Evolutionary conservation across 2,329 filamentous ascomycete species (phyloP).

Genomic region (Colletotrichum spinosum): DNA sequence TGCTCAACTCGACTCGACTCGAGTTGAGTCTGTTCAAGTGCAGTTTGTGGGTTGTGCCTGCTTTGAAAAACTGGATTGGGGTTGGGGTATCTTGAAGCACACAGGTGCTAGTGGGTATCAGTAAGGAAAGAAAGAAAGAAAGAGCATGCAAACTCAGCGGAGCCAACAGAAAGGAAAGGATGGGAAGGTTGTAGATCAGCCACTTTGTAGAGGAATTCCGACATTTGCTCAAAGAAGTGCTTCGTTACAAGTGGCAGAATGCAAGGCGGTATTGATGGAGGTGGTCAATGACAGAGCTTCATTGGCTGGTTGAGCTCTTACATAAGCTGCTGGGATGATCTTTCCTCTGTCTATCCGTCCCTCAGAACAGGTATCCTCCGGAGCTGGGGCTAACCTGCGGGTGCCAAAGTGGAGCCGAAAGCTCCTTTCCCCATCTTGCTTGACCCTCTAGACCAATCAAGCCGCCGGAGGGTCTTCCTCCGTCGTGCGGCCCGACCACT

Average conservation of each 20-base stretch:
- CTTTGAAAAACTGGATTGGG: not conserved
- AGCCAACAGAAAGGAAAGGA: too few relatives aligned
- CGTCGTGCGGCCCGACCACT: conserved; percentile 32
- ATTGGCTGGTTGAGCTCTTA: conserved; percentile 13
- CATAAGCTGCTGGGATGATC: too few relatives aligned
- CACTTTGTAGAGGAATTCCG: too few relatives aligned
- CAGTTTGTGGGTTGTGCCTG: too few relatives aligned
- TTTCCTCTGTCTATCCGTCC: too few relatives aligned
- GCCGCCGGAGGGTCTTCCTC: not conserved
- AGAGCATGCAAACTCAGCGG: too few relatives aligned
- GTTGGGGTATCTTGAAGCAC: conserved; percentile 30
- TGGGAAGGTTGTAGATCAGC: too few relatives aligned
- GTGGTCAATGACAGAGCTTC: conserved; percentile 4
- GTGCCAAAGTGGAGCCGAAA: conserved; percentile 14
- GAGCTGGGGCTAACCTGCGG: not conserved
- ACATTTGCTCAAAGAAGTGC: too few relatives aligned
- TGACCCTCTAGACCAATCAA: not conserved
- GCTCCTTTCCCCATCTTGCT: not conserved
- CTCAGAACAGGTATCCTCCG: too few relatives aligned
- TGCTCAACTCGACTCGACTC: too few relatives aligned
- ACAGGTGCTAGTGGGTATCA: conserved; percentile 2
- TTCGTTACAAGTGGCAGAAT: conserved; percentile 18
- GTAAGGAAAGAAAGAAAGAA: conserved; percentile 9
- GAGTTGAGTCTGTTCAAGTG: too few relatives aligned
- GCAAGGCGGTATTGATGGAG: conserved; percentile 8